Conservation (phyloP, 2,329 filamentous ascomycete species). For the Aspergillus uvarum region DNA sequence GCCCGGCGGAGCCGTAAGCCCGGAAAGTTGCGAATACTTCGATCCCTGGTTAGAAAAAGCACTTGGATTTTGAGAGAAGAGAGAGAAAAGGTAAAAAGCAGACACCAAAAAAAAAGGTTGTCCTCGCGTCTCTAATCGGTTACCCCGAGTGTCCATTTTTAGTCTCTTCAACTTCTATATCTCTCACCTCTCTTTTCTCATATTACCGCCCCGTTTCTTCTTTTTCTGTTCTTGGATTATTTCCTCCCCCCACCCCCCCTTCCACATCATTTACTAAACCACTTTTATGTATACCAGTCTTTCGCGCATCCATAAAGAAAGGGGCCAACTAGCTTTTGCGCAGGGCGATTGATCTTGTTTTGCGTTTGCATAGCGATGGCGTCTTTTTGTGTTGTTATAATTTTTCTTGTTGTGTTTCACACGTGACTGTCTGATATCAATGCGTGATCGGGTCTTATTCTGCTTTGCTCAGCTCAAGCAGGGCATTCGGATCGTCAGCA, state of each 20-base stretch:
- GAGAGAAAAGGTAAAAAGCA: not conserved
- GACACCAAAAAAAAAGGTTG: too few species aligned
- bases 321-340: not conserved
- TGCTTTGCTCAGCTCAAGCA: too few species aligned
- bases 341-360: too few species aligned
- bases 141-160: too few species aligned
- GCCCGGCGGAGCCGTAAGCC: constrained; percentile 85
- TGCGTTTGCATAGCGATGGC: constrained; percentile 38
- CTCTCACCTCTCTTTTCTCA: not conserved
- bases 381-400: constrained; percentile 21
- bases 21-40: constrained; percentile 89
- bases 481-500: too few species aligned
- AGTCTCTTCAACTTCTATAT: not conserved
- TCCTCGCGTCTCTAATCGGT: too few species aligned
- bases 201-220: constrained; percentile 5
- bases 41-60: constrained; percentile 69
- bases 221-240: not conserved
- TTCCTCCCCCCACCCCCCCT: too few species aligned
- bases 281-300: not conserved
- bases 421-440: constrained; percentile 1
- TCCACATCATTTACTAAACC: not conserved
- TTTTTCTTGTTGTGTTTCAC: constrained; percentile 14
- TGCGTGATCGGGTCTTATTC: too few species aligned
- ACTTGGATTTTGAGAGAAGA: constrained; percentile 33
- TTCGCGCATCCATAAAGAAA: constrained; percentile 12